Evolutionary conservation across 2,329 filamentous ascomycete genomes (phyloP).

Genomic region (Neocatenulostroma microsporum): DNA sequence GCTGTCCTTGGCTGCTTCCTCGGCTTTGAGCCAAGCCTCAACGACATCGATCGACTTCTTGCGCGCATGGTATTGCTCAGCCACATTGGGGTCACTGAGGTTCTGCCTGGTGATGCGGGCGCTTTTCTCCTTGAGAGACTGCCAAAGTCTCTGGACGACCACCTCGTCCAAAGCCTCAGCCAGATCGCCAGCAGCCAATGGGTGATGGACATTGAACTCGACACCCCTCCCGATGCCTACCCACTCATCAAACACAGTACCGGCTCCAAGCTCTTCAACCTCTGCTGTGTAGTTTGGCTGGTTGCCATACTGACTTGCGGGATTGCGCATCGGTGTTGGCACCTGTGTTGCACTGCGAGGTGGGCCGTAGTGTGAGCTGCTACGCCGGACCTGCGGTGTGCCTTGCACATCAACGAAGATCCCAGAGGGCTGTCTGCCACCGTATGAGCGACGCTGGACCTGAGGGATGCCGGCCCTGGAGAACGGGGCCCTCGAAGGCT

Average conservation of each 20-base stretch:
- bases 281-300: conserved; percentile 1
- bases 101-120: background rate
- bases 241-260: background rate
- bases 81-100: background rate
- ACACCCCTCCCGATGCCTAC: background rate
- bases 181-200: background rate
- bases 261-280: background rate
- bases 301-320: background rate
- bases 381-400: too few species aligned
- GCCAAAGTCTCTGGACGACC: background rate
- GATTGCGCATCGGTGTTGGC: too few species aligned
- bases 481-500: too few species aligned
- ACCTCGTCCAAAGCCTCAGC: background rate
- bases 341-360: too few species aligned
- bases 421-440: too few species aligned
- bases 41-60: background rate
- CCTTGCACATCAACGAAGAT: too few species aligned
- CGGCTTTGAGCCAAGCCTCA: conserved; percentile 1
- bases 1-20: background rate
- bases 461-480: too few species aligned
- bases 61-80: background rate
- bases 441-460: too few species aligned
- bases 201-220: conserved; percentile 1
- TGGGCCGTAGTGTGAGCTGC: too few species aligned
- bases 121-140: background rate